Percentiles rank a stretch among this genome's conserved stretches.
Evolutionary conservation across 192 early-diverging fungal genomes (phyloP).

Genomic region (Coemansia biformis): DNA sequence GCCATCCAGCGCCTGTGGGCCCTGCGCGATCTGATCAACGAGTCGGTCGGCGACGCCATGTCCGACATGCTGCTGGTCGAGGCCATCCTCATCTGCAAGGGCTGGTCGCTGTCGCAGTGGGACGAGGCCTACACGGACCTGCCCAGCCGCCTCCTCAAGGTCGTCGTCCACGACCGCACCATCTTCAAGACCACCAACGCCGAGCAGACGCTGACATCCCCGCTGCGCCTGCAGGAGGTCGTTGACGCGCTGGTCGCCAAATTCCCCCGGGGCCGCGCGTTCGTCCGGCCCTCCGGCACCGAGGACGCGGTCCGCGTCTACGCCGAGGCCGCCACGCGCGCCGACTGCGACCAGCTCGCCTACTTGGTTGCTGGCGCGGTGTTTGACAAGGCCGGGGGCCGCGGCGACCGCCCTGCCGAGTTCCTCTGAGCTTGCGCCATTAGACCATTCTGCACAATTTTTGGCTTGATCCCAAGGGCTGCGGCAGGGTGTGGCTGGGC

Average conservation of each 20-base stretch:
- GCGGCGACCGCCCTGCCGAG: slow-evolving; percentile 71
- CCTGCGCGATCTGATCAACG: slow-evolving; percentile 94
- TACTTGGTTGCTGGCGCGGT: slow-evolving; percentile 85
- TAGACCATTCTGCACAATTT: no score
- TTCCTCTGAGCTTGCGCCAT: no score
- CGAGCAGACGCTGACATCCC: slow-evolving; percentile 84
- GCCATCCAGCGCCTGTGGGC: slow-evolving; percentile 76
- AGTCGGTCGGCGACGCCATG: slow-evolving; percentile 96
- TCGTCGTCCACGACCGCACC: slow-evolving; percentile 78
- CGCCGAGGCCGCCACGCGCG: slow-evolving; percentile 91
- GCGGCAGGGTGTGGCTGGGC: no score
- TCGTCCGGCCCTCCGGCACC: slow-evolving; percentile 97
- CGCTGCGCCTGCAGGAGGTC: slow-evolving; percentile 77
- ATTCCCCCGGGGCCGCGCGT: slow-evolving; percentile 82
- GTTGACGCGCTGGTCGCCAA: slow-evolving; percentile 82
- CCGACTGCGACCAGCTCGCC: slow-evolving; percentile 83
- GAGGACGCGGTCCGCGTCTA: slow-evolving; percentile 99
- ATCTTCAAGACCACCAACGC: slow-evolving; percentile 96
- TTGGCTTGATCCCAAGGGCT: no score
- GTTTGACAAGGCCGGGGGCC: slow-evolving; percentile 89
- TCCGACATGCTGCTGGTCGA: slow-evolving; percentile 96
- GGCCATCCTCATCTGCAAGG: slow-evolving; percentile 77
- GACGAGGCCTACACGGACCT: slow-evolving; percentile 90
- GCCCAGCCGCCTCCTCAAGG: slow-evolving; percentile 93
- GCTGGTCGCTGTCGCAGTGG: slow-evolving; percentile 82